Base-by-base conservation (phyloP, 306 rosid genomes). In the Benincasa hispida region DNA sequence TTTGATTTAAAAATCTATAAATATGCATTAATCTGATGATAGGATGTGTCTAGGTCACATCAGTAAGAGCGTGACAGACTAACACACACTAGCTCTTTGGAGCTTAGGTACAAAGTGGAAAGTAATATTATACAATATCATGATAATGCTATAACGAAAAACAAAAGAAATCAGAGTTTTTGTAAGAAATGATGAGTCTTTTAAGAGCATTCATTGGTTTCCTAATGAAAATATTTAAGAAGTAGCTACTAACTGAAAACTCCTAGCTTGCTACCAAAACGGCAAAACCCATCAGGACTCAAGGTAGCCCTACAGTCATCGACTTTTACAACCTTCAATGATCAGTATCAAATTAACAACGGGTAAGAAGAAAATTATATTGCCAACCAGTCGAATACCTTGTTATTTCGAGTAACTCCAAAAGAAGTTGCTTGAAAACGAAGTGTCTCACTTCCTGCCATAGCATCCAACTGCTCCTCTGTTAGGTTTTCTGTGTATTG, bases 371-470 rank as follows among this genome's bases (percentile, higher is more conserved):
- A 63, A 34, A 70, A 70, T 70, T 42, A 35, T 1, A 25, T 14
- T 54, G 3, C 8, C 68, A 57, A n/a, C 22, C 76, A 63, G 27
- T 12, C 51, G 42, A 22, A 37, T 80, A 94, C 99, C 99, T 94
- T 94, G 83, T 94, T 94, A 87, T 94, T 92, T 72, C 95, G 90
- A 63, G 97, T 83, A 55, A 88, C 91, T 48, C 99, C 99, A 79
- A 91, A 94, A 66, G 95, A 91, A 57, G 99, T 94, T 62, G 99
- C 93, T 81, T 92, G 97, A 79, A 89, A 92, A 61, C 96, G 92
- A 35, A 94, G 96, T 51, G 99, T 90, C 86, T 92, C 99, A 81
- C 99, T 86, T 80, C 99, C 99, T 11, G 99, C 99, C 97, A 92
- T 94, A 45, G 97, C 87, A 85, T 94, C 99, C 83, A 94, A 85